These are phyloP conservation scores for Candida vaughaniae DNA, from an alignment of 805 yeast species.

Conservation along the genomic window DNA sequence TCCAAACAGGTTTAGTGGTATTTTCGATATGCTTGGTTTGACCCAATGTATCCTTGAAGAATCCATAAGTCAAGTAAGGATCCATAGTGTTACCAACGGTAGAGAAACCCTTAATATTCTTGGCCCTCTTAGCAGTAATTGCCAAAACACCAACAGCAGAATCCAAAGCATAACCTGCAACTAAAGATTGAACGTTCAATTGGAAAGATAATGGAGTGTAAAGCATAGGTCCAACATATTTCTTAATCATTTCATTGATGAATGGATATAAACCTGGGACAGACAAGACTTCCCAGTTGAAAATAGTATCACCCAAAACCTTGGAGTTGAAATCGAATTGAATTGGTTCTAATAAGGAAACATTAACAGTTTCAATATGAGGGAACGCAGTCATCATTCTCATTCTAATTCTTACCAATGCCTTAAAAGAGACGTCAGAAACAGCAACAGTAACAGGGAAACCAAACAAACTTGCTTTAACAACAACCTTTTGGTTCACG, in stretches of 20 bases:
- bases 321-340: conserved; percentile 80
- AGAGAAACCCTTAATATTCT: conserved; percentile 65
- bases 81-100: conserved; percentile 78
- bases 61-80: conserved; percentile 80
- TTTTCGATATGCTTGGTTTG: conserved; percentile 68
- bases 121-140: conserved; percentile 65
- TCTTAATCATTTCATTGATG: conserved; percentile 79
- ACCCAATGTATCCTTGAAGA: conserved; percentile 56
- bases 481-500: conserved; percentile 77
- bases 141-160: conserved; percentile 86
- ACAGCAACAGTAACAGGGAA: conserved; percentile 75
- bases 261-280: conserved; percentile 85
- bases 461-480: conserved; percentile 83
- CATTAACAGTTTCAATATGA: conserved; percentile 86
- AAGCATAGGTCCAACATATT: conserved; percentile 85
- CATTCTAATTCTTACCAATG: conserved; percentile 73
- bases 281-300: conserved; percentile 83
- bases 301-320: conserved; percentile 72
- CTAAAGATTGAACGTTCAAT: conserved; percentile 83
- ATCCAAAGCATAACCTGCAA: conserved; percentile 77
- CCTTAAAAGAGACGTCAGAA: conserved; percentile 75
- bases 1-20: conserved; percentile 76
- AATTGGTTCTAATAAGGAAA: conserved; percentile 84
- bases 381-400: conserved; percentile 91
- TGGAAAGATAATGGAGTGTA: conserved; percentile 92